A percentile compares a stretch with the other conserved stretches of the same genome.
phyloP scores from a whole-genome alignment of 2,329 filamentous ascomycete genomes.

The Cryphonectria naterciae region DNA sequence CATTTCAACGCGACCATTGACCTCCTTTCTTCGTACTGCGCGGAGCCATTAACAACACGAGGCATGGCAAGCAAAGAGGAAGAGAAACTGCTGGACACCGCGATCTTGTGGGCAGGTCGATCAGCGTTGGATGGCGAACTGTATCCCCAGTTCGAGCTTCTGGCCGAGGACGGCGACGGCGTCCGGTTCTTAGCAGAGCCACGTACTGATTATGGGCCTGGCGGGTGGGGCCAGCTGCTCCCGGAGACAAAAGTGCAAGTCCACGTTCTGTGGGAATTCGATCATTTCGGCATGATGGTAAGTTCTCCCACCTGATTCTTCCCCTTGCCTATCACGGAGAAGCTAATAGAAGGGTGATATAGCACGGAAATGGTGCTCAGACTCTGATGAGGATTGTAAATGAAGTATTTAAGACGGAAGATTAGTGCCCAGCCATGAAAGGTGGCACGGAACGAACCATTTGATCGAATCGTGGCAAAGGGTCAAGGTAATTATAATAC shows the following conservation, averaged over 20 bases:
- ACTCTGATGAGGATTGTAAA: background rate
- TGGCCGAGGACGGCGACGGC: slow-evolving; percentile 9
- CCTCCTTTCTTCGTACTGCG: slow-evolving; percentile 7
- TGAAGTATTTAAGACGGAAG: background rate
- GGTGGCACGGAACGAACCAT: no score
- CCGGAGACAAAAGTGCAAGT: background rate
- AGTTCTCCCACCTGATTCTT: background rate
- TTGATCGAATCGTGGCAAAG: background rate
- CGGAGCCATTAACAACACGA: background rate
- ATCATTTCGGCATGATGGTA: background rate
- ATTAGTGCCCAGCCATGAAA: background rate
- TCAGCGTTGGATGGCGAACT: slow-evolving; percentile 7
- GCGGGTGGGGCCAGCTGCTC: slow-evolving; percentile 4
- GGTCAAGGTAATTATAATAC: background rate
- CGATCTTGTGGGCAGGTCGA: background rate
- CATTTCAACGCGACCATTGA: slow-evolving; percentile 15
- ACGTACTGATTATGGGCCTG: slow-evolving; percentile 9
- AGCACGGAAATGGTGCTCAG: background rate
- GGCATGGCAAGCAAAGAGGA: no score
- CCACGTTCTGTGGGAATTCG: background rate
- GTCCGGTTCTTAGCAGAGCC: slow-evolving; percentile 6
- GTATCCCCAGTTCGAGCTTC: slow-evolving; percentile 5
- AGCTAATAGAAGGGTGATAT: background rate
- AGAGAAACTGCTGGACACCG: no score
- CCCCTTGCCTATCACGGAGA: background rate